Evolutionary conservation across 73 alveolate genomes (phyloP).

Genomic region (Paramecium pentaurelia): DNA sequence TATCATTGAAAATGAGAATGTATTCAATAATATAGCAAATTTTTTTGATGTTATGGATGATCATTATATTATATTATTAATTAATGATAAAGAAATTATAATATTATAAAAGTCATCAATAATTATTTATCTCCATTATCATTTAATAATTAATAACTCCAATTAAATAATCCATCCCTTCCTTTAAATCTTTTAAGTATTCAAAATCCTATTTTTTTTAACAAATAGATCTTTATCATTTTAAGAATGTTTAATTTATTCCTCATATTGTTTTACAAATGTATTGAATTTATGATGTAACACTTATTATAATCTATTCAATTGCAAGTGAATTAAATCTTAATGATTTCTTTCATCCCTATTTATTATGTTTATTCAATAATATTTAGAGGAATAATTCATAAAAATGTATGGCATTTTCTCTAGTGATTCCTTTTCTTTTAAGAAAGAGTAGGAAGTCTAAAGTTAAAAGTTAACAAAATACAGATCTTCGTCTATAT

Average conservation of each 20-base stretch:
- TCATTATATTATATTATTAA: too few relatives aligned
- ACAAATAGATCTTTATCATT: constrained; percentile 23
- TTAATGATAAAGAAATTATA: too few relatives aligned
- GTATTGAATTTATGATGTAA: not conserved
- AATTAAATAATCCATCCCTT: constrained; percentile 36
- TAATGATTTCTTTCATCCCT: constrained; percentile 25
- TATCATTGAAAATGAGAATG: not conserved
- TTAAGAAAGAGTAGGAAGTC: constrained; percentile 17
- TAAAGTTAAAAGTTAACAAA: not conserved
- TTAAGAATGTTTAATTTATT: not conserved
- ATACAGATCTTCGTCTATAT: constrained; percentile 19
- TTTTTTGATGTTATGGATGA: constrained; percentile 29
- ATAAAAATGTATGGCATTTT: constrained; percentile 40
- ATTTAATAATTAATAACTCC: constrained; percentile 27
- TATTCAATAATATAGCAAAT: not conserved
- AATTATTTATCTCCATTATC: constrained; percentile 37
- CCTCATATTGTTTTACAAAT: constrained; percentile 3
- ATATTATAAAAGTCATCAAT: too few relatives aligned
- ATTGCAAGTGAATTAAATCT: not conserved
- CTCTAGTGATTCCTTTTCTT: constrained; percentile 28
- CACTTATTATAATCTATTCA: not conserved
- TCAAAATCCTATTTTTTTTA: constrained; percentile 19
- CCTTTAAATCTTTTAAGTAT: not conserved
- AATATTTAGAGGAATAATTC: not conserved
- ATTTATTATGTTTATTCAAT: constrained; percentile 25